These are phyloP conservation scores for Penicillium herquei DNA, from an alignment of 495 filamentous ascomycete species.

Conservation along the genomic window DNA sequence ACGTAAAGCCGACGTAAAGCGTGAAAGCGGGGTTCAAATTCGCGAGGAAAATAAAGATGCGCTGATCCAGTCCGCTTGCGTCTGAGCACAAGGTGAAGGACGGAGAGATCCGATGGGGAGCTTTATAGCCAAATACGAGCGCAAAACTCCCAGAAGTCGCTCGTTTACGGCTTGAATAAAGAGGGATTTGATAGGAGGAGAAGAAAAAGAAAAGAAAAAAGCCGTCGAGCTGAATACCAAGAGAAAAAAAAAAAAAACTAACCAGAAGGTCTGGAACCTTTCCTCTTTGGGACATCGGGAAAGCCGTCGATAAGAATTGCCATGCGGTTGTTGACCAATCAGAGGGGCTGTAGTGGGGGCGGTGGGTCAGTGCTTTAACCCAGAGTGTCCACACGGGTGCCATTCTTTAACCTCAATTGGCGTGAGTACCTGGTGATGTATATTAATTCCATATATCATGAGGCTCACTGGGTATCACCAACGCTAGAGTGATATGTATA, in stretches of 20 bases:
- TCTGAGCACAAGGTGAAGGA: too few relatives aligned
- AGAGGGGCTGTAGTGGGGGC: background rate
- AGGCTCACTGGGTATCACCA: too few relatives aligned
- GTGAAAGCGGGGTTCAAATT: constrained; percentile 4
- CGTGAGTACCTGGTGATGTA: background rate
- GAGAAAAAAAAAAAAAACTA: constrained; percentile 9
- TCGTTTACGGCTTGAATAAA: constrained; percentile 30
- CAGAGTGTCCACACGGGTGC: background rate
- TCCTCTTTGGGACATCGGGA: constrained; percentile 21
- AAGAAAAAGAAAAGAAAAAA: constrained; percentile 10
- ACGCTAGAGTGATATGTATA: too few relatives aligned
- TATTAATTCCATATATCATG: background rate
- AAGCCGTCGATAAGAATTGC: constrained; percentile 22
- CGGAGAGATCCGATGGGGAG: constrained; percentile 26
- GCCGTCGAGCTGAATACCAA: too few relatives aligned
- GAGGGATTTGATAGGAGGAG: background rate
- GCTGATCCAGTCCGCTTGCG: constrained; percentile 2
- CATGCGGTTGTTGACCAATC: constrained; percentile 1
- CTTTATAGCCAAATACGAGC: constrained; percentile 49
- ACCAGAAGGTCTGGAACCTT: constrained; percentile 24
- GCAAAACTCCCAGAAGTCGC: constrained; percentile 62
- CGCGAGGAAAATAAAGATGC: background rate
- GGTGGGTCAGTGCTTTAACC: background rate
- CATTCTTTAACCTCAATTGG: background rate
- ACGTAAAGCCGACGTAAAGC: background rate